phyloP scores from a whole-genome alignment of 2,329 filamentous ascomycete species.

The Sporothrix protearum region DNA sequence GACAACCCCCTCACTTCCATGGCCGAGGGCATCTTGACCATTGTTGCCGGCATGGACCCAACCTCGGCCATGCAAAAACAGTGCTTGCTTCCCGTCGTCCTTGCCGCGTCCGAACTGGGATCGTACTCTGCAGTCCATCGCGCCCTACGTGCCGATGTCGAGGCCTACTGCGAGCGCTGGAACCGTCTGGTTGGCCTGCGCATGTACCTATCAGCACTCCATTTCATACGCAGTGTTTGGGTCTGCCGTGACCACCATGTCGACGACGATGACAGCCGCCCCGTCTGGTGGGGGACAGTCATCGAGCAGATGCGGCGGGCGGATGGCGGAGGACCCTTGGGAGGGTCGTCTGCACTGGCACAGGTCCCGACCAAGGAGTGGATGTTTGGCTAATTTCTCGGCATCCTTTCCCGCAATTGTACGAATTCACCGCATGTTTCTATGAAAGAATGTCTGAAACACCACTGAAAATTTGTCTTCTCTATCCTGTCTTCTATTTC shows the following conservation, averaged over 20 bases:
- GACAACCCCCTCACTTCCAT: background rate
- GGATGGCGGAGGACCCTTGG: background rate
- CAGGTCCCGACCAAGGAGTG: background rate
- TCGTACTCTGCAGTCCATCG: background rate
- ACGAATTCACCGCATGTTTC: background rate
- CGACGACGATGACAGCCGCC: background rate
- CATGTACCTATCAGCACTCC: background rate
- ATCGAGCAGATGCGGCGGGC: background rate
- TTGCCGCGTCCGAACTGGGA: background rate
- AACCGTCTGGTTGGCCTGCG: background rate
- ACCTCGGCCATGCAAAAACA: slow-evolving; percentile 11
- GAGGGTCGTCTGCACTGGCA: background rate
- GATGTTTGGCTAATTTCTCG: background rate
- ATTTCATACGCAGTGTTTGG: background rate
- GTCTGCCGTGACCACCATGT: background rate
- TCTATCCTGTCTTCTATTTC: background rate
- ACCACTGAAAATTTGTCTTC: background rate
- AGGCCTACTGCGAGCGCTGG: background rate
- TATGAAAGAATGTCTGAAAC: too few species aligned
- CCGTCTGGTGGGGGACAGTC: background rate
- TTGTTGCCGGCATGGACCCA: background rate
- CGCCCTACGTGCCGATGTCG: background rate
- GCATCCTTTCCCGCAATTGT: background rate
- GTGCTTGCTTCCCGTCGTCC: background rate
- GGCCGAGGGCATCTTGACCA: slow-evolving; percentile 11